Evolutionary conservation across 805 yeast genomes (phyloP).

Genomic region (Diddensiella santjacobensis): DNA sequence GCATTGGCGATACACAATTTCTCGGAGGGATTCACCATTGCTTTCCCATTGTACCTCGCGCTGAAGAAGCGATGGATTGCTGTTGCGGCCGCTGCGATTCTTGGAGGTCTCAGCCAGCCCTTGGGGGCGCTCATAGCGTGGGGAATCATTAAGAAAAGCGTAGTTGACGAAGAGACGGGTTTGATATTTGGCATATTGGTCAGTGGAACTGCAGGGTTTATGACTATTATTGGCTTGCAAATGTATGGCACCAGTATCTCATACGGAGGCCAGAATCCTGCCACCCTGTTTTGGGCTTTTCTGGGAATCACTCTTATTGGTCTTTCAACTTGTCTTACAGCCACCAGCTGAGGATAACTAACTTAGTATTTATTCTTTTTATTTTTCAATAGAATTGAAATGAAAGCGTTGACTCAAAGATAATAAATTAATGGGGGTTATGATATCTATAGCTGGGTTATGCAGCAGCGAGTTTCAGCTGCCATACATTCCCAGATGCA

Average conservation of each 20-base stretch:
- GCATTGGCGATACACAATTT: constrained; percentile 87
- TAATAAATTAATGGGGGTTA: too few relatives aligned
- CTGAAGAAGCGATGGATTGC: constrained; percentile 61
- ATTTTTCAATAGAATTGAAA: too few relatives aligned
- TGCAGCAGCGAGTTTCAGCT: too few relatives aligned
- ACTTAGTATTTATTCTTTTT: background rate
- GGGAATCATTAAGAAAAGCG: constrained; percentile 41
- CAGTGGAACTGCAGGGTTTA: constrained; percentile 77
- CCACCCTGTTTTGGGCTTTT: constrained; percentile 56
- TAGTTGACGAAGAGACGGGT: constrained; percentile 32
- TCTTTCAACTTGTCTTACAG: constrained; percentile 37
- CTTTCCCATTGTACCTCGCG: constrained; percentile 81
- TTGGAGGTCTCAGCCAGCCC: constrained; percentile 88
- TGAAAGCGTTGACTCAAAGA: too few relatives aligned
- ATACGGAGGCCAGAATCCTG: constrained; percentile 68
- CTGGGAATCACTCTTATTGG: constrained; percentile 58
- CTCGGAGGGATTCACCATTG: constrained; percentile 92
- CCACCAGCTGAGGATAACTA: background rate
- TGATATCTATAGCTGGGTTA: too few relatives aligned
- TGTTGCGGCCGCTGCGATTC: constrained; percentile 53
- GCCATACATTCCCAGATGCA: constrained; percentile 39
- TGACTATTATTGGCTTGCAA: constrained; percentile 74
- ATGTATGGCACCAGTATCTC: constrained; percentile 81
- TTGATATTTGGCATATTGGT: constrained; percentile 60
- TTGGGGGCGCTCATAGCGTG: constrained; percentile 78